Evolutionary conservation across 768 basidiomycete species (phyloP), one percentile per base, ranked within the genome.

Genomic region (Strobilomyces echinocephalus): DNA sequence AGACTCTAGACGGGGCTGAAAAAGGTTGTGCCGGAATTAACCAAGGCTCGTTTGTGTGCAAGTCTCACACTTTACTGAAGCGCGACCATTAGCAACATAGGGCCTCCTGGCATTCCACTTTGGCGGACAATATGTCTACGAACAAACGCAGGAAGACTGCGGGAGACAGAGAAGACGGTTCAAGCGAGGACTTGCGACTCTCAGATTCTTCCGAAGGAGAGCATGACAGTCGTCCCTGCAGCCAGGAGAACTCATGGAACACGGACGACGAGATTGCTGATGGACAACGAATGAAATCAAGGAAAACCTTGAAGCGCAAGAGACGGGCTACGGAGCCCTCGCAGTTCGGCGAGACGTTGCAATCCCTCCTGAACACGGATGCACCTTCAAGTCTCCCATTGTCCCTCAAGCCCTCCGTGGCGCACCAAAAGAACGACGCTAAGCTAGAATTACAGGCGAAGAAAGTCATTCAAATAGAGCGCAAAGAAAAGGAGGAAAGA

Each of bases 261-360:
- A 84, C 82, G 18, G 83, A 81, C 9, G 84, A 86, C 59, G 85
- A 89, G 63, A 81, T 88, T 46, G 76, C 76, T 15, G 72, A 71
- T 4, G 66, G 79, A 48, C 79, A 81, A 60, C 70, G 66, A 41
- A 65, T 71, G 63, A 91, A 91, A 68, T 91, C 90, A 15, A 83
- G 79, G 52, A 85, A 90, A 68, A 93, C 90, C 0, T 71, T 80
- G 49, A 93, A 93, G 69, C 80, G 91, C 61, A 93, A 91, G 76
- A 79, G 87, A 31, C 76, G 91, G 52, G 91, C 91, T 21, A 88
- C 88, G 7, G 82, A 80, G 52, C 77, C 85, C 16, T 79, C 82
- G 30, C 80, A 80, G 50, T 93, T 93, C 62, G 91, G 88, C 55
- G 76, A 79, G 43, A 84, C 87, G 9, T 76, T 93, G 26, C 83